These are phyloP conservation scores for Phytophthora fragariae DNA, from an alignment of 352 stramenopile species.

Conservation along the genomic window DNA sequence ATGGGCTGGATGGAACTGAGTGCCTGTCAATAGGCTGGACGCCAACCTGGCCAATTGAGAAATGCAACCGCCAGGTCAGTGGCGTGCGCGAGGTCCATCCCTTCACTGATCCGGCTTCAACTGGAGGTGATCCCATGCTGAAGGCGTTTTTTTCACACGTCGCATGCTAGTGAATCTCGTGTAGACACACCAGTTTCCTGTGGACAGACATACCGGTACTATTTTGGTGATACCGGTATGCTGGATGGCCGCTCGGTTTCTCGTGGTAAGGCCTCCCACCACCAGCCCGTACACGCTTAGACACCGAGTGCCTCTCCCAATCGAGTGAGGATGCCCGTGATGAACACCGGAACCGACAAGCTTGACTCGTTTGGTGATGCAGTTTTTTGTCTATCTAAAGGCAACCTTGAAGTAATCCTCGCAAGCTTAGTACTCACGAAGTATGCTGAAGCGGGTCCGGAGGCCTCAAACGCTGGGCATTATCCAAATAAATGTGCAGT, in stretches of 20 bases:
- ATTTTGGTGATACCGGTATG: neutral
- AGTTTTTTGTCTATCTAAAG: too few species aligned
- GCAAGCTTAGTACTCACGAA: too few species aligned
- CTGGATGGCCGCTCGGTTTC: neutral
- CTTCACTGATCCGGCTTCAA: neutral
- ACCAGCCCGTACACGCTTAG: neutral
- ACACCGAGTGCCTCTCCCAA: neutral
- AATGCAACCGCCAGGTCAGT: slow-evolving; percentile 8
- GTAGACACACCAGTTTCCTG: neutral
- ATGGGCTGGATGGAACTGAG: neutral
- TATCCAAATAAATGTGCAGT: too few species aligned
- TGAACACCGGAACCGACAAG: neutral
- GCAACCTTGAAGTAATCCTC: too few species aligned
- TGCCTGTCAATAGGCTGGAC: neutral
- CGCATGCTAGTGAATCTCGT: slow-evolving; percentile 1
- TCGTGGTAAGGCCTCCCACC: neutral
- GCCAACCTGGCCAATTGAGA: neutral
- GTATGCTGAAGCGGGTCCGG: too few species aligned
- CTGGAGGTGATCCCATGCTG: neutral
- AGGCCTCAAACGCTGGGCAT: too few species aligned
- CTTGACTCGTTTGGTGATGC: too few species aligned
- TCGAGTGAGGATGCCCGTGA: neutral
- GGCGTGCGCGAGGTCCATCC: slow-evolving; percentile 8
- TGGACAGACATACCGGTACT: neutral
- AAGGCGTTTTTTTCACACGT: neutral